Conservation (phyloP, 352 stramenopile species). For the Globisporangium barbulae region DNA sequence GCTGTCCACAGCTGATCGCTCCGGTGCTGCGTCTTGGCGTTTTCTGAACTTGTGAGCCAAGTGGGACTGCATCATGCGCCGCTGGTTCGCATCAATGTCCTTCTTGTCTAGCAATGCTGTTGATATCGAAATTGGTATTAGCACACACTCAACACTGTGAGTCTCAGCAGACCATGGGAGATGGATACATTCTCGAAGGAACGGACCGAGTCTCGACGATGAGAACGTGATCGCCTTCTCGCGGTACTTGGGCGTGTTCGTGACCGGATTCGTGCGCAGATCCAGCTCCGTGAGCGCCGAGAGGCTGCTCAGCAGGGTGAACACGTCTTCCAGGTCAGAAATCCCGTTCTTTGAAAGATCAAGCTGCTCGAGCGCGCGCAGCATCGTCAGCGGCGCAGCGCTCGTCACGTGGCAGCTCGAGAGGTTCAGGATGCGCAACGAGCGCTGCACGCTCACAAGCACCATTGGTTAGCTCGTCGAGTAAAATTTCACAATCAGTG, state of each 20-base stretch:
- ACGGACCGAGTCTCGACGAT: slow-evolving; percentile 42
- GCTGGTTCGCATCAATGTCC: slow-evolving; percentile 65
- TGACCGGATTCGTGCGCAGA: slow-evolving; percentile 57
- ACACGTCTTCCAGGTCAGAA: slow-evolving; percentile 63
- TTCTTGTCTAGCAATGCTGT: slow-evolving; percentile 70
- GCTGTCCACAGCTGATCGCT: slow-evolving; percentile 3
- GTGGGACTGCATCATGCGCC: slow-evolving; percentile 78
- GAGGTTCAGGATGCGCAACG: slow-evolving; percentile 58
- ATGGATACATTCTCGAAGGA: background rate
- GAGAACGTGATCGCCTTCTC: slow-evolving; percentile 79
- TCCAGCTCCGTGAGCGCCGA: slow-evolving; percentile 53
- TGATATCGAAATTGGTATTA: too few species aligned
- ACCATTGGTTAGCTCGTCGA: background rate
- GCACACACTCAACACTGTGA: background rate
- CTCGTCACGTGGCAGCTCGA: slow-evolving; percentile 48
- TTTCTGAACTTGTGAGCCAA: slow-evolving; percentile 69
- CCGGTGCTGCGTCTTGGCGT: slow-evolving; percentile 33
- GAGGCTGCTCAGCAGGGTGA: slow-evolving; percentile 46
- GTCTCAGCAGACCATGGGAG: background rate
- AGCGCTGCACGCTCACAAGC: slow-evolving; percentile 24
- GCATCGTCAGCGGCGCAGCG: slow-evolving; percentile 22
- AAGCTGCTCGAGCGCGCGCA: slow-evolving; percentile 51
- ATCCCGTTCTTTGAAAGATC: slow-evolving; percentile 69
- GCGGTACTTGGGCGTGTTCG: slow-evolving; percentile 48
- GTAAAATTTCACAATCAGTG: background rate